These are phyloP conservation scores for Graphilbum ipis-grandicollis DNA, from an alignment of 2,329 filamentous ascomycete genomes.

Conservation along the genomic window DNA sequence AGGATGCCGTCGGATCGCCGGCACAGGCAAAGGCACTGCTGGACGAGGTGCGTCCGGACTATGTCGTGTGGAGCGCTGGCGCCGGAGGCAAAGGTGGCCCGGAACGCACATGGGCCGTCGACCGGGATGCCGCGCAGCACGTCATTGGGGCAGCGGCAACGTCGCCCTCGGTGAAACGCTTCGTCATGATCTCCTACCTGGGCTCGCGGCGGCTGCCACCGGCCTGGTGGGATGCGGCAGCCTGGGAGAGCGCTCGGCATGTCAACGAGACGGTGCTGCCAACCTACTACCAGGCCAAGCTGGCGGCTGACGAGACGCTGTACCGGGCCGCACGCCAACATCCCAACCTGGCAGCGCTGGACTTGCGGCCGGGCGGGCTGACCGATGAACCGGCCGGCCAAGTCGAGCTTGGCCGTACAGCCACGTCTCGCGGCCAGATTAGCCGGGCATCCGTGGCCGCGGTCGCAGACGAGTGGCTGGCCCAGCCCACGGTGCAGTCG, in stretches of 20 bases:
- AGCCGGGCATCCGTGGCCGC: constrained; percentile 43
- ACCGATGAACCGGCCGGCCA: constrained; percentile 28
- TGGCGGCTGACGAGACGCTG: constrained; percentile 39
- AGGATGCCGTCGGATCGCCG: constrained; percentile 45
- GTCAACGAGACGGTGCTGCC: constrained; percentile 25
- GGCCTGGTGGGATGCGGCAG: constrained; percentile 35
- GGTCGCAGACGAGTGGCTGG: constrained; percentile 26
- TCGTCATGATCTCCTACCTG: constrained; percentile 47
- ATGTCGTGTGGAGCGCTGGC: constrained; percentile 51
- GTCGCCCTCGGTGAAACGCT: constrained; percentile 36
- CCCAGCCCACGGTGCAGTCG: constrained; percentile 23
- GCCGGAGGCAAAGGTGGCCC: constrained; percentile 42
- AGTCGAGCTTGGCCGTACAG: constrained; percentile 29
- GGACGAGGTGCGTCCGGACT: constrained; percentile 42
- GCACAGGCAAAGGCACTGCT: constrained; percentile 45
- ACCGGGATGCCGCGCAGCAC: constrained; percentile 45
- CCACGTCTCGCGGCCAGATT: constrained; percentile 20
- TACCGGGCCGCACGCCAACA: constrained; percentile 26
- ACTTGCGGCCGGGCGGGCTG: constrained; percentile 34
- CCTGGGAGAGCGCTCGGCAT: constrained; percentile 24
- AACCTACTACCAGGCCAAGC: constrained; percentile 42
- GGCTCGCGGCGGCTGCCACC: constrained; percentile 32
- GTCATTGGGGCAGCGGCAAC: constrained; percentile 42
- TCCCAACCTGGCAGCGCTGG: constrained; percentile 27
- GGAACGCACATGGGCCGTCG: constrained; percentile 26